phyloP scores from a whole-genome alignment of 768 basidiomycete genomes.

The Mycena floridula region DNA sequence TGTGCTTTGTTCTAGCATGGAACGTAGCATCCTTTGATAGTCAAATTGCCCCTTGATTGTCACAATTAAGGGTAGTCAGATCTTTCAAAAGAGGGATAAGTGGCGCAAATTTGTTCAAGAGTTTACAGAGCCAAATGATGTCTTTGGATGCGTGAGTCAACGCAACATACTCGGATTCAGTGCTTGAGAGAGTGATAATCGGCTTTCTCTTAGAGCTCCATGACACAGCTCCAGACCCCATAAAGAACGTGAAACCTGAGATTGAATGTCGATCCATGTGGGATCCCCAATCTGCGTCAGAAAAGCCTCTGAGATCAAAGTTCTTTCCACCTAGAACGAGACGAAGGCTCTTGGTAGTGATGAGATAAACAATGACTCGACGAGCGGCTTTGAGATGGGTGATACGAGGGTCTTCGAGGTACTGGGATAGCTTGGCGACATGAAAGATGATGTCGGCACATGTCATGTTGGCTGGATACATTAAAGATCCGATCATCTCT shows the following conservation, averaged over 20 bases:
- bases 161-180: constrained; percentile 28
- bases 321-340: constrained; percentile 11
- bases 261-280: constrained; percentile 20
- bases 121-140: constrained; percentile 16
- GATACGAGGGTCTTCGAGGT: constrained; percentile 12
- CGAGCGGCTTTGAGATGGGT: constrained; percentile 20
- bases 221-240: too few relatives aligned
- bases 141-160: constrained; percentile 25
- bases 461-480: constrained; percentile 20
- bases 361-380: constrained; percentile 22
- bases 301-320: constrained; percentile 8
- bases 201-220: constrained; percentile 26
- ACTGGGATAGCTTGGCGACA: constrained; percentile 13
- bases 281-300: constrained; percentile 20
- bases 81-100: too few relatives aligned
- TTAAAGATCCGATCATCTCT: constrained; percentile 20
- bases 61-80: too few relatives aligned
- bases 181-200: constrained; percentile 26
- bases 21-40: too few relatives aligned
- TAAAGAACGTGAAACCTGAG: constrained; percentile 16
- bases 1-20: too few relatives aligned
- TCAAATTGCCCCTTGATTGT: too few relatives aligned
- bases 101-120: constrained; percentile 13
- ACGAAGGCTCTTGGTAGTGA: constrained; percentile 11
- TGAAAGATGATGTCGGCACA: constrained; percentile 22